A percentile compares a stretch with the other conserved stretches of the same genome.
Conservation (phyloP, 2,329 filamentous ascomycete species). For the Stachybotrys chlorohalonatus region DNA sequence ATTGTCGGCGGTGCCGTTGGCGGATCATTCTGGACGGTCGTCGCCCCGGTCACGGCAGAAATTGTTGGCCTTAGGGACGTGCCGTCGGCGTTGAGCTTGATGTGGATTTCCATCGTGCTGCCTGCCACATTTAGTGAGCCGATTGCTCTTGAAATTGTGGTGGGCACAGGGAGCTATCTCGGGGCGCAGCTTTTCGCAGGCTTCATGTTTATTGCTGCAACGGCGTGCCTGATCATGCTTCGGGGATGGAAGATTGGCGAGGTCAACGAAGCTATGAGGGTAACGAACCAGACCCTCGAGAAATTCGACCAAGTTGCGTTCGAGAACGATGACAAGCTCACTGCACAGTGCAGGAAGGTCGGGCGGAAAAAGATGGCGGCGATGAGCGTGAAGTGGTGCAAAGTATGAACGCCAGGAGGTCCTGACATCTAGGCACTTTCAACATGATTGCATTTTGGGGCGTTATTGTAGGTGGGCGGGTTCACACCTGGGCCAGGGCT, state of each 20-base stretch:
- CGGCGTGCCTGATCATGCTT: slow-evolving; percentile 19
- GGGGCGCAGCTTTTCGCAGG: slow-evolving; percentile 50
- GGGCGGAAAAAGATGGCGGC: slow-evolving; percentile 21
- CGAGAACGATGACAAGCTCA: slow-evolving; percentile 18
- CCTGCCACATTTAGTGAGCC: slow-evolving; percentile 62
- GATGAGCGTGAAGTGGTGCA: slow-evolving; percentile 18
- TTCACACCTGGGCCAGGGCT: neutral
- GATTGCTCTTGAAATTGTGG: slow-evolving; percentile 49
- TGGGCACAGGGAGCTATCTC: slow-evolving; percentile 36
- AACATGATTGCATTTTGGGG: neutral
- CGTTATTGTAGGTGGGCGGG: neutral
- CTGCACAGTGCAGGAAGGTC: slow-evolving; percentile 15
- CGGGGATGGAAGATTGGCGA: slow-evolving; percentile 30
- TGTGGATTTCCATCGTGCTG: slow-evolving; percentile 62
- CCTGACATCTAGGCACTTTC: neutral
- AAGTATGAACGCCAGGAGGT: slow-evolving; percentile 11
- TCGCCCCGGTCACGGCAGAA: slow-evolving; percentile 63
- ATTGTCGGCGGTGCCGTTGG: slow-evolving; percentile 62
- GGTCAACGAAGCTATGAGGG: slow-evolving; percentile 19
- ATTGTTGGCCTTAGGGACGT: slow-evolving; percentile 62
- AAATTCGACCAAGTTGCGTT: slow-evolving; percentile 20
- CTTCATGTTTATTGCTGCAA: slow-evolving; percentile 48
- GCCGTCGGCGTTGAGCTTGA: slow-evolving; percentile 58
- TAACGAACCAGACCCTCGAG: slow-evolving; percentile 16
- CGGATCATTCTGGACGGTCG: slow-evolving; percentile 63